Evolutionary conservation across 2,329 filamentous ascomycete genomes (phyloP).

Genomic region (Orbilia brochopaga): DNA sequence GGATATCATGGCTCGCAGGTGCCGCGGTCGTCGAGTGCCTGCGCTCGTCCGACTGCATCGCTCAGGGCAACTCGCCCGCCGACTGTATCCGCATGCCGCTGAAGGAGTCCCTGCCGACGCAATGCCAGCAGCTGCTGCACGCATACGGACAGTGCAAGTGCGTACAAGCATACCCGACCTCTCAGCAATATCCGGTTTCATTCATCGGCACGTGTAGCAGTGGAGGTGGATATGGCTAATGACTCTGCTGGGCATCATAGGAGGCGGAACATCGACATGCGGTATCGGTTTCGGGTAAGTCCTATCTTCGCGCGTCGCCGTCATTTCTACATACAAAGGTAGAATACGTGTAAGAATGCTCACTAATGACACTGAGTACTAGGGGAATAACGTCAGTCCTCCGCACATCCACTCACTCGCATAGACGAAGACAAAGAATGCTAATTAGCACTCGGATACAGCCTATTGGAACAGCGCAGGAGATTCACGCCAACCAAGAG

Average conservation of each 20-base stretch:
- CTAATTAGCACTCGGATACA: not conserved
- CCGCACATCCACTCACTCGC: not conserved
- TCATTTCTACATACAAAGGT: no score
- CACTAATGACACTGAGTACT: not conserved
- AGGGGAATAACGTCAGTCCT: constrained; percentile 42
- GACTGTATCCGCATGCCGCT: constrained; percentile 88
- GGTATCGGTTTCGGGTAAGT: constrained; percentile 47
- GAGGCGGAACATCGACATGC: constrained; percentile 50
- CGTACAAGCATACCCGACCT: constrained; percentile 37
- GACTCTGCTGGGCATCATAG: not conserved
- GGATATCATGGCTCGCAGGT: constrained; percentile 64
- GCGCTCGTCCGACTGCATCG: constrained; percentile 93
- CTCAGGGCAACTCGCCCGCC: constrained; percentile 83
- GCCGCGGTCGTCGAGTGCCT: constrained; percentile 92
- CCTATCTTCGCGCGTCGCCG: not conserved
- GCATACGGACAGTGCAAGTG: constrained; percentile 90
- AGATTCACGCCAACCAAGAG: constrained; percentile 26
- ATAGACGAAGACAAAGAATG: not conserved
- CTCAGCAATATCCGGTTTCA: not conserved
- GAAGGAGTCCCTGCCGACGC: constrained; percentile 77
- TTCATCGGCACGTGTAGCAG: not conserved
- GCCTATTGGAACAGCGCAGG: constrained; percentile 42
- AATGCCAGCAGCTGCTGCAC: constrained; percentile 91
- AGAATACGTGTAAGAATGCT: not conserved
- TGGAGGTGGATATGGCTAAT: not conserved